These are phyloP conservation scores for Chromosphaera perkinsii DNA, from an alignment of 208 protist genomes.

Conservation along the genomic window DNA sequence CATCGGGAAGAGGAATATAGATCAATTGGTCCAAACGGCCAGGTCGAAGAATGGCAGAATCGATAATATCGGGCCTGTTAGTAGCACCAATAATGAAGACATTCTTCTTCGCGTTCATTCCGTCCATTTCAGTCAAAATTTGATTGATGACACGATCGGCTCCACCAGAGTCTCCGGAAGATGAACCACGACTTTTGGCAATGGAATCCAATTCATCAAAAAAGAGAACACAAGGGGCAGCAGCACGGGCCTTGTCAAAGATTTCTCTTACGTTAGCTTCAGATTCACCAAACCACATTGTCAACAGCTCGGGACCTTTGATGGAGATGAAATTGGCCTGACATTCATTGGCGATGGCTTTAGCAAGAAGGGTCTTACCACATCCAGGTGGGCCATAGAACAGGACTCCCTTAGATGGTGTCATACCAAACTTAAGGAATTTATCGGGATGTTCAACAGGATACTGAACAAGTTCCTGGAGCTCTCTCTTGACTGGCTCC, in stretches of 20 bases:
- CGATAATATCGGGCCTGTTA: slow-evolving; percentile 99
- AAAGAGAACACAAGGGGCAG: slow-evolving; percentile 99
- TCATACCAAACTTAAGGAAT: slow-evolving; percentile 98
- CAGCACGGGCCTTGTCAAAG: slow-evolving; percentile 98
- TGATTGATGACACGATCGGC: slow-evolving; percentile 99
- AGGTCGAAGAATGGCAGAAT: slow-evolving; percentile 97
- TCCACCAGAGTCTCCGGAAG: slow-evolving; percentile 87
- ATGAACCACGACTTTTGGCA: slow-evolving; percentile 86
- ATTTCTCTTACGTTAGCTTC: slow-evolving; percentile 99
- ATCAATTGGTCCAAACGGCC: slow-evolving; percentile 89
- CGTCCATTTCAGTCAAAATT: slow-evolving; percentile 99
- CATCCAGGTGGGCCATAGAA: slow-evolving; percentile 97
- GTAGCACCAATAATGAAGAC: slow-evolving; percentile 99
- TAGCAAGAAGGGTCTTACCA: slow-evolving; percentile 94
- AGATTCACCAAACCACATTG: slow-evolving; percentile 99
- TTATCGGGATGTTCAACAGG: slow-evolving; percentile 98
- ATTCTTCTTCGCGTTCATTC: slow-evolving; percentile 96
- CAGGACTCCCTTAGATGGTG: slow-evolving; percentile 91
- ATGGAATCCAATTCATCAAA: slow-evolving; percentile 99
- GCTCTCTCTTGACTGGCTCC: slow-evolving; percentile 92
- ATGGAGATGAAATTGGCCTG: slow-evolving; percentile 99
- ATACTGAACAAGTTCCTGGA: slow-evolving; percentile 99
- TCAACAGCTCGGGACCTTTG: slow-evolving; percentile 99
- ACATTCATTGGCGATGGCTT: slow-evolving; percentile 94
- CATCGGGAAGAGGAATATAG: slow-evolving; percentile 99